Conservation (phyloP, 495 filamentous ascomycete genomes). For the Neurospora sp. region DNA sequence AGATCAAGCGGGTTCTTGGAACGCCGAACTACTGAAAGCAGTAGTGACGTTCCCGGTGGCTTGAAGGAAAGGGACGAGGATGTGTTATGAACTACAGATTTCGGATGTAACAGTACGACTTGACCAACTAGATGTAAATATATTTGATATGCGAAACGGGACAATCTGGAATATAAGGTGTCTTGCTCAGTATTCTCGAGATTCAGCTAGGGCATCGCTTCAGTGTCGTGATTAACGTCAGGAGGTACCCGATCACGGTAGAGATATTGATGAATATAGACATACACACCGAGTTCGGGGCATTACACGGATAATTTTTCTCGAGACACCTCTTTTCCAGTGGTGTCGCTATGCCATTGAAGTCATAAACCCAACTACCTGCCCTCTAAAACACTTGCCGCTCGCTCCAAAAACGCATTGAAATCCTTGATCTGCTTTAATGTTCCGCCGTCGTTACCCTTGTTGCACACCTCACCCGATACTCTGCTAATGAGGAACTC, state of each 20-base stretch:
- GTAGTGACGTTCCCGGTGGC: neutral
- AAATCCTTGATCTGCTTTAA: slow-evolving; percentile 45
- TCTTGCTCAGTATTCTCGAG: neutral
- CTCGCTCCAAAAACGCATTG: slow-evolving; percentile 46
- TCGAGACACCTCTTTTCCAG: neutral
- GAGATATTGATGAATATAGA: neutral
- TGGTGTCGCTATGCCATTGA: neutral
- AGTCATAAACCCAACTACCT: slow-evolving; percentile 7
- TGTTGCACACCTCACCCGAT: slow-evolving; percentile 33
- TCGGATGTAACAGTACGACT: neutral
- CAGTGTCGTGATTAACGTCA: neutral
- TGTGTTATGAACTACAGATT: neutral
- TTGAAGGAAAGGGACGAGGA: neutral
- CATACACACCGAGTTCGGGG: neutral
- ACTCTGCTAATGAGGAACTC: slow-evolving; percentile 41
- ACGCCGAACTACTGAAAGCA: neutral
- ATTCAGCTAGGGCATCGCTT: neutral
- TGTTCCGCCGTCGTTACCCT: slow-evolving; percentile 35
- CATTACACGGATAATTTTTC: neutral
- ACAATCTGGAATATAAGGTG: neutral
- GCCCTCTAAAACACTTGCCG: slow-evolving; percentile 38
- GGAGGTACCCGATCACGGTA: neutral
- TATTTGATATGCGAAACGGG: too few species aligned
- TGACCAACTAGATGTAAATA: neutral
- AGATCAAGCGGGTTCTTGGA: slow-evolving; percentile 18